These are phyloP conservation scores for Fusarium euwallaceae DNA, from an alignment of 2,329 filamentous ascomycete species.

Conservation along the genomic window DNA sequence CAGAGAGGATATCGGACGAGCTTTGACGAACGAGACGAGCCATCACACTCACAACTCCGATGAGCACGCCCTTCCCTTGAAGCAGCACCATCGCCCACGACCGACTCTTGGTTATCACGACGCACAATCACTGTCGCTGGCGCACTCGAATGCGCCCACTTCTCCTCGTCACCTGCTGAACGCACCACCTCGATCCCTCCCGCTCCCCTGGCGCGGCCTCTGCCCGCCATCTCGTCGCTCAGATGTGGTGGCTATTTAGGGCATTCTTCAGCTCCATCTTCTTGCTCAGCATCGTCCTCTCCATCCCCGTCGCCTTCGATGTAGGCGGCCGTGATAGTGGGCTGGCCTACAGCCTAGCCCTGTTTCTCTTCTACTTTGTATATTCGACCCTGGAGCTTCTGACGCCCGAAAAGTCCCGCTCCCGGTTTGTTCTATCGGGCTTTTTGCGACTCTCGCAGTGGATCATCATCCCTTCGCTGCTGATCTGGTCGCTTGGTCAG, in stretches of 20 bases:
- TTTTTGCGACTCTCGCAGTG: conserved; percentile 84
- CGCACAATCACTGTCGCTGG: conserved; percentile 18
- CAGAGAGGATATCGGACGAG: conserved; percentile 26
- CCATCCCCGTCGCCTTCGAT: conserved; percentile 97
- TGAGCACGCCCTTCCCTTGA: conserved; percentile 36
- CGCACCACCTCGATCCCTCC: conserved; percentile 25
- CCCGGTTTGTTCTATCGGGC: conserved; percentile 79
- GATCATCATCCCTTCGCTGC: conserved; percentile 84
- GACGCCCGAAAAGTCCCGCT: conserved; percentile 82
- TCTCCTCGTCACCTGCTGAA: conserved; percentile 16
- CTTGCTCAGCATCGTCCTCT: conserved; percentile 92
- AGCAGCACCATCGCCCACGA: conserved; percentile 28
- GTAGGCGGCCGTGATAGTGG: conserved; percentile 95
- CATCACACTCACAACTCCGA: conserved; percentile 32
- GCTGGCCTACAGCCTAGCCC: conserved; percentile 89
- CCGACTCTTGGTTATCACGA: conserved; percentile 23
- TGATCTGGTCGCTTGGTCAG: conserved; percentile 96
- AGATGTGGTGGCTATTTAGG: conserved; percentile 87
- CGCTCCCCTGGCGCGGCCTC: conserved; percentile 45
- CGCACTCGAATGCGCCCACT: conserved; percentile 37
- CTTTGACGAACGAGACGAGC: conserved; percentile 27
- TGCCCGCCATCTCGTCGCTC: conserved; percentile 50
- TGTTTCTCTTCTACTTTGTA: conserved; percentile 91
- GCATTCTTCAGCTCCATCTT: conserved; percentile 85
- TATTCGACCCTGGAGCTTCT: conserved; percentile 85